These are phyloP conservation scores for Coemansia sp. DNA, from an alignment of 192 early-diverging fungal genomes.

Conservation along the genomic window DNA sequence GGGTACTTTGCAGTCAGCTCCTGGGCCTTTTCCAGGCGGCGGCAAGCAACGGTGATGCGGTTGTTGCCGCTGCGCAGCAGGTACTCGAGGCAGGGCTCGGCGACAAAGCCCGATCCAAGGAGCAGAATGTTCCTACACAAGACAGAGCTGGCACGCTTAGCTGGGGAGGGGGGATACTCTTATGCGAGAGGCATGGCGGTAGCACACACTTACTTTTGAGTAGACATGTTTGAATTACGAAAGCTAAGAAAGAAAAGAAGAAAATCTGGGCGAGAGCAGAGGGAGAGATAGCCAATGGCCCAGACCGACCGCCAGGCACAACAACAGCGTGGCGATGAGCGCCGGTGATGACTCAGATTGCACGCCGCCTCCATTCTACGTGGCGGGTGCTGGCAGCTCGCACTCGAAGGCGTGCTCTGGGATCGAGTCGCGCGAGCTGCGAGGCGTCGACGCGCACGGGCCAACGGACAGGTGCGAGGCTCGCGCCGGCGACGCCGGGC, in stretches of 20 bases:
- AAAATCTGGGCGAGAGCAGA: neutral
- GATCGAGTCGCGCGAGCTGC: constrained; percentile 18
- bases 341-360: neutral
- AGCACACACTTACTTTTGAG: constrained; percentile 21
- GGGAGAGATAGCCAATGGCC: neutral
- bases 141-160: neutral
- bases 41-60: constrained; percentile 87
- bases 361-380: neutral
- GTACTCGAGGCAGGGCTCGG: constrained; percentile 93
- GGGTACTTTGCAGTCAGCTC: constrained; percentile 66
- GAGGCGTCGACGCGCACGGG: constrained; percentile 17
- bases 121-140: constrained; percentile 83
- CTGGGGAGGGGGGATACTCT: too few relatives aligned
- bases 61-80: constrained; percentile 89
- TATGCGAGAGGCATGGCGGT: neutral
- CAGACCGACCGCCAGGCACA: neutral
- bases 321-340: neutral
- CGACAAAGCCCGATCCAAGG: constrained; percentile 97
- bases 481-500: constrained; percentile 12
- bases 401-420: constrained; percentile 14
- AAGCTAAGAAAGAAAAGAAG: constrained; percentile 6
- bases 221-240: constrained; percentile 22
- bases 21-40: constrained; percentile 75
- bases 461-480: constrained; percentile 10
- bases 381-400: neutral